Evolutionary conservation across 345 rosid genomes (phyloP), one percentile per base, ranked within the genome.

Genomic region (Dovyalis caffra): DNA sequence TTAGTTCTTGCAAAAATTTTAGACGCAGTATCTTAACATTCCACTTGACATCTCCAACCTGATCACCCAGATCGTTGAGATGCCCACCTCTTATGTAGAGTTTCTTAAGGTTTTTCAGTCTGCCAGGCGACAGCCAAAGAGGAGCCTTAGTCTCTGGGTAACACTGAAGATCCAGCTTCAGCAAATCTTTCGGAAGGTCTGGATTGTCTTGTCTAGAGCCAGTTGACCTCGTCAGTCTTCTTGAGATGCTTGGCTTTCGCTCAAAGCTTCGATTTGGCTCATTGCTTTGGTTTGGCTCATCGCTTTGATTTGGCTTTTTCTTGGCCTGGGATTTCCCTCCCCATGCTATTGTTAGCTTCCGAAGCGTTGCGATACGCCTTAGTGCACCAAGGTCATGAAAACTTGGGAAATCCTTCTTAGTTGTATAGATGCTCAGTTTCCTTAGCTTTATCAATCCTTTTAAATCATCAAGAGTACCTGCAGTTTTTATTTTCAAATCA

Each of bases 141-240:
- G 88, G 88, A 60, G 77, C 82, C 1, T 26, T 33, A 5, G 15
- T 0, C 3, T 21, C 68, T 23, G 81, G 88, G 60, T 74, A 82
- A 61, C 85, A 77, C 53, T 51, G 83, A n/a, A 87, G 79, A 12
- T 85, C 87, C n/a, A 87, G 72, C 65, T 83, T 87, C 75, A 1
- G 69, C 64, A 87, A 23, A 0, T 1, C 3, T 33, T 1, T 0
- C 3, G 87, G 87, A 75, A 80, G 79, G 38, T 62, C 69, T n/a
- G 45, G 32, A 49, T 5, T 71, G 4, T 29, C n/a, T 21, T 1
- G 67, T 61, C 7, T 10, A 2, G 43, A 61, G 56, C 23, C 57
- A 20, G 2, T 3, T n/a, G 5, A 32, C 43, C 38, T 23, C 0
- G 1, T 47, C 35, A 51, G 5, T 25, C 45, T 43, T 58, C 63